These are phyloP conservation scores for Talaromyces sp. DNA, from an alignment of 2,329 filamentous ascomycete genomes.

Conservation along the genomic window DNA sequence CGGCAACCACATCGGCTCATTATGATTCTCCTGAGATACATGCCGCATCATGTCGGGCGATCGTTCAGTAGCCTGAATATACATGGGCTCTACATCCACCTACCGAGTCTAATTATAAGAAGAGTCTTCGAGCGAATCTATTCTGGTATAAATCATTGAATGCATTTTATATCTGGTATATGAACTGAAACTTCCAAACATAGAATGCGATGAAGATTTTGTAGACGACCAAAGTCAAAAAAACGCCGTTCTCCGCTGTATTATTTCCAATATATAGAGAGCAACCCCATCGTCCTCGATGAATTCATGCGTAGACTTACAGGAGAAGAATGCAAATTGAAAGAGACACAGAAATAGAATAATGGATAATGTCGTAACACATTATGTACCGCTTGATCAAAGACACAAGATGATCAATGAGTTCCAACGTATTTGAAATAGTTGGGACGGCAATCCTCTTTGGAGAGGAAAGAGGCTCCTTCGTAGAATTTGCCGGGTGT, in stretches of 20 bases:
- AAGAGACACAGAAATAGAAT: slow-evolving; percentile 25
- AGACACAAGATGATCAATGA: slow-evolving; percentile 49
- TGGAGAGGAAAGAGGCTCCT: slow-evolving; percentile 76
- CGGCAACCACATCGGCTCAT: no score
- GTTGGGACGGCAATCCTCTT: slow-evolving; percentile 89
- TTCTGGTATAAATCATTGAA: not conserved
- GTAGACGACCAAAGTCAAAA: not conserved
- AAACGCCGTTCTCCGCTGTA: slow-evolving; percentile 12
- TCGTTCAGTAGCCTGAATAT: not conserved
- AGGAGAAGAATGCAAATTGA: slow-evolving; percentile 20
- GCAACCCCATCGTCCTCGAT: not conserved
- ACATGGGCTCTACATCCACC: not conserved
- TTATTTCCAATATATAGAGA: slow-evolving; percentile 7
- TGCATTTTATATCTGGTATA: slow-evolving; percentile 1
- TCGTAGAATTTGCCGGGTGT: slow-evolving; percentile 83
- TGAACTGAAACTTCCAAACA: not conserved
- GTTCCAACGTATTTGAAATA: slow-evolving; percentile 96
- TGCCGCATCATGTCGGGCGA: no score
- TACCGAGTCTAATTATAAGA: no score
- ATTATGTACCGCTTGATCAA: slow-evolving; percentile 5
- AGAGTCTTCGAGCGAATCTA: no score
- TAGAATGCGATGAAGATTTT: not conserved
- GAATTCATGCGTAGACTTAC: not conserved
- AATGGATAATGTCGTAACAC: slow-evolving; percentile 17
- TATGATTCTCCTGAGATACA: no score